Conservation (phyloP, 1,284 basidiomycete genomes). For the Blastosporella zonata region DNA sequence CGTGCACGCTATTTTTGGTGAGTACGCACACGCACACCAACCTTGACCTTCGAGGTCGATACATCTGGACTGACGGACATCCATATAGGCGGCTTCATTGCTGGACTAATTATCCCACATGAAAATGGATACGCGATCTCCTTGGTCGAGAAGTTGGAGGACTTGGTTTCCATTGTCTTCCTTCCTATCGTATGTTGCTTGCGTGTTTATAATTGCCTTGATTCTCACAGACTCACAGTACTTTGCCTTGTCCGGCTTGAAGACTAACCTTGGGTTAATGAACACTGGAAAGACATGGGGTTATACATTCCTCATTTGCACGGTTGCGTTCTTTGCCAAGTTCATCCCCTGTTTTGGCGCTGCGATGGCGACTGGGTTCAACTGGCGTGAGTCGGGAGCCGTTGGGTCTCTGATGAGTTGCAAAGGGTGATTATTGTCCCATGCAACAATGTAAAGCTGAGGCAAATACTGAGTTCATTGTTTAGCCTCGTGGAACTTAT, state of each 20-base stretch:
- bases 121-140: constrained; percentile 83
- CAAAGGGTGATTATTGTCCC: constrained; percentile 64
- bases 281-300: constrained; percentile 80
- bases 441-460: neutral
- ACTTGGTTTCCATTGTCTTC: constrained; percentile 71
- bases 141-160: constrained; percentile 76
- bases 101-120: constrained; percentile 86
- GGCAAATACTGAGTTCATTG: neutral
- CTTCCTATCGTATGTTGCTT: constrained; percentile 69
- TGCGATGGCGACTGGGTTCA: constrained; percentile 69
- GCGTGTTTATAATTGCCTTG: neutral
- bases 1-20: constrained; percentile 65
- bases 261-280: constrained; percentile 80
- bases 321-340: constrained; percentile 82
- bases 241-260: constrained; percentile 78
- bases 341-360: constrained; percentile 67
- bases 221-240: neutral
- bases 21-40: too few relatives aligned
- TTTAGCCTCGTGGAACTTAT: constrained; percentile 81
- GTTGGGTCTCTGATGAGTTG: constrained; percentile 92
- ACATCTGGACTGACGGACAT: constrained; percentile 29
- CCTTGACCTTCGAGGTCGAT: too few relatives aligned
- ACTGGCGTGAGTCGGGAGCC: constrained; percentile 76
- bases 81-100: constrained; percentile 73
- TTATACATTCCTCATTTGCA: constrained; percentile 78